Conservation (phyloP, 106 monocot species). For the Acorus gramineus region DNA sequence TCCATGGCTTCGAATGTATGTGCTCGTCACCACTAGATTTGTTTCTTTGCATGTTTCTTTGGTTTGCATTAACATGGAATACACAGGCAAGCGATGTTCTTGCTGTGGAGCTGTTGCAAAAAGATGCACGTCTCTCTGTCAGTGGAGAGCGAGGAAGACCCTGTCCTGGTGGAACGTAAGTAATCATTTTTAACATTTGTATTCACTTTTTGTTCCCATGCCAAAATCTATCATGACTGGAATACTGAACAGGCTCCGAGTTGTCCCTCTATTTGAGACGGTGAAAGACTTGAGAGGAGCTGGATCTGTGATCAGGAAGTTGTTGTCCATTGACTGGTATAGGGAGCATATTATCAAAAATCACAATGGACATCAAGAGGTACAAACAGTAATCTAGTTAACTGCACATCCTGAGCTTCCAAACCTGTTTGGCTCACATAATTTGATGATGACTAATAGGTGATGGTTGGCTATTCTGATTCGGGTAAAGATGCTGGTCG, state of each 20-base stretch:
- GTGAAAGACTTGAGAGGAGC: conserved; percentile 84
- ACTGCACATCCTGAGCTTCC: too few relatives aligned
- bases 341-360: conserved; percentile 71
- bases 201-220: too few relatives aligned
- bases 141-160: conserved; percentile 71
- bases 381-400: conserved; percentile 8
- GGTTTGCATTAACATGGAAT: too few relatives aligned
- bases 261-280: conserved; percentile 93
- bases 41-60: too few relatives aligned
- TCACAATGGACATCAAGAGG: conserved; percentile 84
- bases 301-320: conserved; percentile 66
- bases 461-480: conserved; percentile 95
- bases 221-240: background rate
- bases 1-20: conserved; percentile 95
- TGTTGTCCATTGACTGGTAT: conserved; percentile 87
- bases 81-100: conserved; percentile 87
- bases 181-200: too few relatives aligned
- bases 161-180: conserved; percentile 91
- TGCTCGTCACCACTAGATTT: too few relatives aligned
- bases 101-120: conserved; percentile 81
- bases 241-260: conserved; percentile 49
- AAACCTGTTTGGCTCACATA: too few relatives aligned
- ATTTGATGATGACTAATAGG: conserved; percentile 18
- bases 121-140: conserved; percentile 76
- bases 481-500: conserved; percentile 96